Percentiles rank a stretch among this genome's conserved stretches.
phyloP scores from a whole-genome alignment of 1,139 yeast genomes.

The Debaryomyces nepalensis region DNA sequence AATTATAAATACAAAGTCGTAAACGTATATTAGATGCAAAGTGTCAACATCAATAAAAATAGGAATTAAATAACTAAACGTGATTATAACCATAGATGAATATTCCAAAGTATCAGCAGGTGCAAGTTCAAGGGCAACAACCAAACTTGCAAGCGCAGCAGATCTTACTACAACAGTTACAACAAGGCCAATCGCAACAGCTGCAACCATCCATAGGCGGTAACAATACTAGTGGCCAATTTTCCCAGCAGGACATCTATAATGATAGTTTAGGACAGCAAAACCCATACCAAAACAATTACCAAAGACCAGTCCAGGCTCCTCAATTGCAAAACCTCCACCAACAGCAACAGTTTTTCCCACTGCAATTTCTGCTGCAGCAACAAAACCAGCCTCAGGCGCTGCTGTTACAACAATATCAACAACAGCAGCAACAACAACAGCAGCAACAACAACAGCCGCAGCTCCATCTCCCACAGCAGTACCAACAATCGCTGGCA shows the following conservation, averaged over 20 bases:
- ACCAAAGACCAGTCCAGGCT: conserved; percentile 28
- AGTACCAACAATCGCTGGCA: conserved; percentile 22
- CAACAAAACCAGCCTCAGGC: conserved; percentile 34
- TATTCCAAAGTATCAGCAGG: conserved; percentile 38
- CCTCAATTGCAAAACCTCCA: conserved; percentile 21
- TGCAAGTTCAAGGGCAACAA: conserved; percentile 37
- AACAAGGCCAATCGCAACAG: conserved; percentile 39
- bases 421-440: conserved; percentile 30
- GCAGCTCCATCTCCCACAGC: conserved; percentile 28
- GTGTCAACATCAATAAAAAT: not conserved
- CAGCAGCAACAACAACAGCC: conserved; percentile 28
- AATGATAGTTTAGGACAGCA: conserved; percentile 37
- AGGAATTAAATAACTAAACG: conserved; percentile 1
- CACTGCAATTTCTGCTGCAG: conserved; percentile 34
- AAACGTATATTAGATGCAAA: conserved; percentile 7
- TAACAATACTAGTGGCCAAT: conserved; percentile 24
- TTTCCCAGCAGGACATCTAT: conserved; percentile 31
- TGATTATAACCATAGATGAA: conserved; percentile 24
- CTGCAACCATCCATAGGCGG: conserved; percentile 18
- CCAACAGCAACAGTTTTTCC: conserved; percentile 28
- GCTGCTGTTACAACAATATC: conserved; percentile 35
- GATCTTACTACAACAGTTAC: conserved; percentile 50
- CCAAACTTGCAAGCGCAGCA: conserved; percentile 49
- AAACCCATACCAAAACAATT: conserved; percentile 36
- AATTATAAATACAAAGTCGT: not conserved